Percentiles rank a stretch among this genome's conserved stretches.
phyloP scores from a whole-genome alignment of 441 rosid genomes.

The Pelargonium fulgidum region DNA sequence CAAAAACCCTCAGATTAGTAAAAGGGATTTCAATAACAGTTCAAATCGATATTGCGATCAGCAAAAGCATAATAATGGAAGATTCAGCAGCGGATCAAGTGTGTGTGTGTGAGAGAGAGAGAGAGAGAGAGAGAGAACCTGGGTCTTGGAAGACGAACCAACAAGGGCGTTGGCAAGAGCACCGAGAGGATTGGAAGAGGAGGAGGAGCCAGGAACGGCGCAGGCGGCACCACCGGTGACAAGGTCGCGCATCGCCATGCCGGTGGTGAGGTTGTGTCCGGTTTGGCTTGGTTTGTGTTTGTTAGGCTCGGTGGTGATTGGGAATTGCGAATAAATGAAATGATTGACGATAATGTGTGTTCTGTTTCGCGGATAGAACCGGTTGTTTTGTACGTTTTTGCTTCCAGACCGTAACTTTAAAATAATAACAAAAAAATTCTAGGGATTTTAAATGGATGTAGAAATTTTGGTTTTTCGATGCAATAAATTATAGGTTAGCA shows the following conservation, averaged over 20 bases:
- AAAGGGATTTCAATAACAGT: background rate
- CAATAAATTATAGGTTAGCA: too few relatives aligned
- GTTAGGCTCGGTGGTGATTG: background rate
- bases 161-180: slow-evolving; percentile 83
- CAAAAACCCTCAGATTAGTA: background rate
- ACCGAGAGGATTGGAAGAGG: slow-evolving; percentile 84
- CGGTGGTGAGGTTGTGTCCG: background rate
- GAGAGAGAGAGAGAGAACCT: slow-evolving; percentile 35
- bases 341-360: too few relatives aligned
- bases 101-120: too few relatives aligned
- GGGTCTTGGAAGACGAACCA: slow-evolving; percentile 85
- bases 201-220: slow-evolving; percentile 78
- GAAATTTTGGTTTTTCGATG: too few relatives aligned
- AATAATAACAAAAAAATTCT: too few relatives aligned
- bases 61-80: background rate
- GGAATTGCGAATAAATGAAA: background rate
- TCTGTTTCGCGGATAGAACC: too few relatives aligned
- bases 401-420: too few relatives aligned
- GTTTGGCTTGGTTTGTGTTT: background rate
- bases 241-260: slow-evolving; percentile 91
- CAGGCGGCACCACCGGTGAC: slow-evolving; percentile 91
- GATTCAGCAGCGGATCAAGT: background rate
- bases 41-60: background rate
- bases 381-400: too few relatives aligned
- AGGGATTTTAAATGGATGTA: too few relatives aligned